These are phyloP conservation scores for Dalbergia cochinchinensis DNA, from an alignment of 306 rosid species.

Conservation along the genomic window DNA sequence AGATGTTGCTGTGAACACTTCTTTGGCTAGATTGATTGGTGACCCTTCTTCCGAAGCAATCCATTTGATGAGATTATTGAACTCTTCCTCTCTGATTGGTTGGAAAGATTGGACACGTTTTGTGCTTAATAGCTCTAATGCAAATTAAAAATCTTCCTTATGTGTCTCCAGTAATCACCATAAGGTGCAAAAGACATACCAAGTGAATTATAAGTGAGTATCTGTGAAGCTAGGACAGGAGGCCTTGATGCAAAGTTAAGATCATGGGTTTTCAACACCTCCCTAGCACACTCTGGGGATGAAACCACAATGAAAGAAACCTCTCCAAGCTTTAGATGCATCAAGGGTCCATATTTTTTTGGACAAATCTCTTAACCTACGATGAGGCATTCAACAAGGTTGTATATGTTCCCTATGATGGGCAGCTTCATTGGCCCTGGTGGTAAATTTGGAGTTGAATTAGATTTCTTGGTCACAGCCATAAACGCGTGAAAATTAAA, in stretches of 20 bases:
- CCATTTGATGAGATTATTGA: slow-evolving; percentile 5
- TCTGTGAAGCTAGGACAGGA: slow-evolving; percentile 32
- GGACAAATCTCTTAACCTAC: slow-evolving; percentile 46
- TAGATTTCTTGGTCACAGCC: slow-evolving; percentile 23
- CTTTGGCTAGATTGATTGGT: slow-evolving; percentile 42
- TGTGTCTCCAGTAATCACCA: slow-evolving; percentile 49
- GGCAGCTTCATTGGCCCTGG: slow-evolving; percentile 62
- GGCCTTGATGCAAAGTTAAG: slow-evolving; percentile 52
- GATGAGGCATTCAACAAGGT: slow-evolving; percentile 49
- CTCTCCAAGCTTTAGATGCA: slow-evolving; percentile 58
- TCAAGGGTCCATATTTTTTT: slow-evolving; percentile 57
- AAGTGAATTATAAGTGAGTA: slow-evolving; percentile 15
- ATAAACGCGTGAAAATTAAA: slow-evolving; percentile 25
- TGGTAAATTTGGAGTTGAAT: slow-evolving; percentile 45
- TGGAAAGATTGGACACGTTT: slow-evolving; percentile 46
- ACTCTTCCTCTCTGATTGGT: slow-evolving; percentile 48
- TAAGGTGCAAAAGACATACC: slow-evolving; percentile 42
- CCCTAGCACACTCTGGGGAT: slow-evolving; percentile 49
- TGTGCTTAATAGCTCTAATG: slow-evolving; percentile 42
- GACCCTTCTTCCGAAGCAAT: slow-evolving; percentile 46
- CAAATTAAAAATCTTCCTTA: slow-evolving; percentile 47
- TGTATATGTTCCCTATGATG: slow-evolving; percentile 47
- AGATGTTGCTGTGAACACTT: slow-evolving; percentile 18
- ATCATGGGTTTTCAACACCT: slow-evolving; percentile 52
- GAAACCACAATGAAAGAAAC: slow-evolving; percentile 52